Evolutionary conservation across 768 basidiomycete species (phyloP), one percentile per base, ranked within the genome.

Genomic region (Boletus eberwhitei): DNA sequence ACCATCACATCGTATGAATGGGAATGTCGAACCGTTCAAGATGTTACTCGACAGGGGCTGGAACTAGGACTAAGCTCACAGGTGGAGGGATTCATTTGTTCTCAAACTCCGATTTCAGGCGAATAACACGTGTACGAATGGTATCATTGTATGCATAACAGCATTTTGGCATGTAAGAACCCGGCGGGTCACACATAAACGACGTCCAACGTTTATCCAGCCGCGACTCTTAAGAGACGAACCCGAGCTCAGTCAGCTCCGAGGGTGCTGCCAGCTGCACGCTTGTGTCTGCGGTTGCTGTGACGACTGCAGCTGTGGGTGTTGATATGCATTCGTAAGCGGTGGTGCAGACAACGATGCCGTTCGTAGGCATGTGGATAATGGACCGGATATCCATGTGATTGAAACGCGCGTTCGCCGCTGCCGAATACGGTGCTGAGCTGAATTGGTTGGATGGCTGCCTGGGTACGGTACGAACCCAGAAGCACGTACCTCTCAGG

Each of bases 191-290:
- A 22, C 79, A 77, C 80, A 85, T 81, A 61, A 85, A 84, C 29
- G 77, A 78, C 50, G 77, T 77, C 84, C 84, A 85, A 22, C 80
- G 71, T 61, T 81, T 79, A 48, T 82, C 80, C 37, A 84, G 61
- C 34, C 80, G 70, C 39, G 80, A 80, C 54, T 79, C 78, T 22
- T 80, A 72, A 11, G 84, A 72, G 5, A 83, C 82, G 22, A 87
- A 70, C 8, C 87, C 86, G 4, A 88, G 74, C 51, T 82, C 77
- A 0, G 82, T 79, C 17, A 87, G 70, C 49, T 84, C 82, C 16
- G 75, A 62, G 26, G 71, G 66, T 17, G 71, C 63, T 6, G 60
- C 54, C 7, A 53, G 24, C 26, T 48, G 54, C 14, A 22, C 16
- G 47, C 11, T 7, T 47, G 54, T 13, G 54, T 26, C 37, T 48